Base-by-base conservation (phyloP, 345 rosid genomes). In the Dovyalis caffra region DNA sequence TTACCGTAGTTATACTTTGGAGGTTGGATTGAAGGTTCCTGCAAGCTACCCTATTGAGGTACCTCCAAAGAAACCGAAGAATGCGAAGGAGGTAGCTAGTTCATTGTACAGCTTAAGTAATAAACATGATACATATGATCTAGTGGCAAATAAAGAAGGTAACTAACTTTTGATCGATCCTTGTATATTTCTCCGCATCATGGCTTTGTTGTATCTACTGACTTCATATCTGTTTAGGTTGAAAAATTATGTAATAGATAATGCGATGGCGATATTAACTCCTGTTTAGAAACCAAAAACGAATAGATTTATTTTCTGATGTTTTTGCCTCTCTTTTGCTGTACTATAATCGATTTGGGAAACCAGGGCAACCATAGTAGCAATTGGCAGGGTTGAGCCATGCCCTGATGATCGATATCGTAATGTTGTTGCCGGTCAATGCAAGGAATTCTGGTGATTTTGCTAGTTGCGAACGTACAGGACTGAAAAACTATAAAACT, bases 51-150 rank as follows among this genome's bases (percentile, higher is more conserved):
- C 34, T 31, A 71, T 64, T 40, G 6, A 57, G 64, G 43, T 49
- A 33, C 16, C 28, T 51, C 45, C 6, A 35, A 67, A 73, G 75
- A 69, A 66, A 31, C 57, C 33, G 23, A 75, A 67, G 67, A 67
- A 57, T 0, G 47, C 28, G 11, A 47, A 67, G 69, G 71, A 63
- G 73, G 66, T 77, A 60, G 74, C 31, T 51, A 43, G 64, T 63
- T 74, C 76, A 37, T 56, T 81, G 83, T 87, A 81, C 84, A 79
- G 87, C 51, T 21, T 33, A 65, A 76, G 67, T 69, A 64, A 51
- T 43, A 43, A 60, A 58, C 11, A 35, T 40, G 53, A 57, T 45
- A 57, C 43, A 58, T 68, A 71, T 63, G 53, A 66, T 40, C 47
- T 29, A 40, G 74, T 51, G 74, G 65, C 71, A 53, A 70, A 81